A percentile compares a stretch with the other conserved stretches of the same genome.
These are phyloP conservation scores for Polygonum maritimum DNA, from an alignment of 148 eudicot genomes.

Conservation along the genomic window DNA sequence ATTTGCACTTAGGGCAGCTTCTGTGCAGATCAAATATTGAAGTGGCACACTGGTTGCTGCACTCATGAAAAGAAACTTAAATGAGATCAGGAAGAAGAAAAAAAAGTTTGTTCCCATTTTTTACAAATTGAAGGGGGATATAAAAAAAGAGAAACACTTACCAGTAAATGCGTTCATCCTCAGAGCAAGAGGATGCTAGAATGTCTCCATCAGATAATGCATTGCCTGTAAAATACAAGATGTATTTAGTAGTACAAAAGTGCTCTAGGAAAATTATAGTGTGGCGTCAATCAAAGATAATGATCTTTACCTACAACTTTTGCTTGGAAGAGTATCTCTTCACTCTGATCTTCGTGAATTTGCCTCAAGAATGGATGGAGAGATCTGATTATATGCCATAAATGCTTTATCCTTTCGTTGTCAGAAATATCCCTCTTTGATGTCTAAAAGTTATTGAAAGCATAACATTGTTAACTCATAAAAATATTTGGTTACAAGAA, in stretches of 20 bases:
- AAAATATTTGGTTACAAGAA: neutral
- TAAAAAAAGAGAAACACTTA: conserved; percentile 11
- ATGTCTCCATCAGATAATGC: conserved; percentile 19
- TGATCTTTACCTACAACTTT: conserved; percentile 35
- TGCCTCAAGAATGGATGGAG: conserved; percentile 50
- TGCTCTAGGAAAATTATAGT: neutral
- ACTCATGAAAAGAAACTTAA: conserved; percentile 2
- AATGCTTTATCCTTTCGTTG: conserved; percentile 41
- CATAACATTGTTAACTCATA: neutral
- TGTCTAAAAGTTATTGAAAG: conserved; percentile 24
- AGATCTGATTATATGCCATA: conserved; percentile 41
- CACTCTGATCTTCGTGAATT: conserved; percentile 45
- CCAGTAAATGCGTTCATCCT: conserved; percentile 81
- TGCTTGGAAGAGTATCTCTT: conserved; percentile 50
- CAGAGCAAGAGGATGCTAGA: conserved; percentile 29
- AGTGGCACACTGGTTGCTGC: conserved; percentile 80
- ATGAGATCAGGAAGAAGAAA: neutral
- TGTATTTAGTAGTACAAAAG: neutral
- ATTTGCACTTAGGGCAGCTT: conserved; percentile 71
- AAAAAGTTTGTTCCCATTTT: neutral
- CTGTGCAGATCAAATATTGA: conserved; percentile 78
- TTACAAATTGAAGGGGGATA: neutral
- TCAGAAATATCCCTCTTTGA: conserved; percentile 37
- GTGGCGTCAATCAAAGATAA: neutral
- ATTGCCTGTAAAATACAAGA: neutral